Evolutionary conservation across 1,139 yeast genomes (phyloP).

Genomic region (Sugiyamaella pinicola): DNA sequence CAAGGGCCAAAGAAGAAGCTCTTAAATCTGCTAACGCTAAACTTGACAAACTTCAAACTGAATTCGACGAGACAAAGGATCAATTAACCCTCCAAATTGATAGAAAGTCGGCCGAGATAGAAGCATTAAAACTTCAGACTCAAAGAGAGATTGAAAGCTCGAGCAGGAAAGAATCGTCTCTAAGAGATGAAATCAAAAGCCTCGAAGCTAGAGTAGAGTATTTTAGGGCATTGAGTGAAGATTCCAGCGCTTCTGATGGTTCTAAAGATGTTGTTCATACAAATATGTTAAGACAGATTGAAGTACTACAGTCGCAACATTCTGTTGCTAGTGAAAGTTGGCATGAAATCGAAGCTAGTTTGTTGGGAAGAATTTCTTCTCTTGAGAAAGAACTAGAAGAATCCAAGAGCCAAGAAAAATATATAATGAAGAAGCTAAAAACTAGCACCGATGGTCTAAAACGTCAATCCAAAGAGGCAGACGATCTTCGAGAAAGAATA

Average conservation of each 20-base stretch:
- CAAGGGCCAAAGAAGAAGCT: slow-evolving; percentile 32
- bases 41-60: slow-evolving; percentile 28
- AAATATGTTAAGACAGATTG: slow-evolving; percentile 47
- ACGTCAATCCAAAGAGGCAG: slow-evolving; percentile 32
- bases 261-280: slow-evolving; percentile 45
- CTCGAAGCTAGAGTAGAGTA: slow-evolving; percentile 50
- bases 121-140: slow-evolving; percentile 32
- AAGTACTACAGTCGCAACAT: slow-evolving; percentile 65
- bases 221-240: slow-evolving; percentile 48
- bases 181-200: slow-evolving; percentile 37
- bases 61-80: slow-evolving; percentile 27
- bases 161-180: slow-evolving; percentile 29
- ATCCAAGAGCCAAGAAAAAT: slow-evolving; percentile 31
- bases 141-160: slow-evolving; percentile 26
- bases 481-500: slow-evolving; percentile 29
- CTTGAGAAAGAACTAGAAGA: slow-evolving; percentile 48
- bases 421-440: slow-evolving; percentile 34
- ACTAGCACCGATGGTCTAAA: slow-evolving; percentile 27
- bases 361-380: slow-evolving; percentile 51
- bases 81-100: slow-evolving; percentile 27
- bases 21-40: slow-evolving; percentile 29
- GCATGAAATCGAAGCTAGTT: slow-evolving; percentile 60
- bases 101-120: slow-evolving; percentile 28
- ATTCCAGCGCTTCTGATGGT: slow-evolving; percentile 34
- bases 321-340: slow-evolving; percentile 67